phyloP scores from a whole-genome alignment of 2,329 filamentous ascomycete species.

The Pseudocercospora cruenta region DNA sequence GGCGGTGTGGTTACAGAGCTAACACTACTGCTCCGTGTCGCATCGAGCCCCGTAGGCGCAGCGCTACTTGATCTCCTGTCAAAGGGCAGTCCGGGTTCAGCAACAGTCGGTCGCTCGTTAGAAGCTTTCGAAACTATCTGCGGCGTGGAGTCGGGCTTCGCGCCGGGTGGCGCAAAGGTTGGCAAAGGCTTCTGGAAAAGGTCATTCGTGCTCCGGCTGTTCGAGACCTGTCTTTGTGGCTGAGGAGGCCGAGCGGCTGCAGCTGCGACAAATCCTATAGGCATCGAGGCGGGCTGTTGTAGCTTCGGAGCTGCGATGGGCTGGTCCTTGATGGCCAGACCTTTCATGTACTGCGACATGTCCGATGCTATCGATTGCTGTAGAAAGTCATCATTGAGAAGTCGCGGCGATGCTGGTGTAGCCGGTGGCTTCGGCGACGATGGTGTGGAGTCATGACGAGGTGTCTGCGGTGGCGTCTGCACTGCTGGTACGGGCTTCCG shows the following conservation, averaged over 20 bases:
- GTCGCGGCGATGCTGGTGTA: slow-evolving; percentile 37
- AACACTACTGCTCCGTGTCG: slow-evolving; percentile 8
- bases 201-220: slow-evolving; percentile 30
- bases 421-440: slow-evolving; percentile 37
- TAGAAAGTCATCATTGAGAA: slow-evolving; percentile 51
- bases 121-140: neutral
- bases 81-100: slow-evolving; percentile 14
- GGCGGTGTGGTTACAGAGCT: neutral
- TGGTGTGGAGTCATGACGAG: slow-evolving; percentile 34
- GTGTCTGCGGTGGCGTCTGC: slow-evolving; percentile 40
- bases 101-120: neutral
- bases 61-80: neutral
- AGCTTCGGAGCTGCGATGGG: slow-evolving; percentile 32
- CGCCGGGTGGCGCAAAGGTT: slow-evolving; percentile 30
- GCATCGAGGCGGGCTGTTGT: slow-evolving; percentile 19
- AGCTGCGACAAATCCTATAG: slow-evolving; percentile 14
- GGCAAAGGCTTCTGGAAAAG: slow-evolving; percentile 41
- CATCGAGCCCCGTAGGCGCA: slow-evolving; percentile 4
- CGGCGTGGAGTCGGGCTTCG: slow-evolving; percentile 9
- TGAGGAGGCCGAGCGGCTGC: slow-evolving; percentile 17
- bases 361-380: slow-evolving; percentile 52
- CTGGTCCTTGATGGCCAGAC: slow-evolving; percentile 38
- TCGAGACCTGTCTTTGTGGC: slow-evolving; percentile 11
- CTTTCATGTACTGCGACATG: slow-evolving; percentile 46
- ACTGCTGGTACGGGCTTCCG: slow-evolving; percentile 43